Evolutionary conservation across 169 alveolate species (phyloP).

Genomic region (Toxoplasma gondii): DNA sequence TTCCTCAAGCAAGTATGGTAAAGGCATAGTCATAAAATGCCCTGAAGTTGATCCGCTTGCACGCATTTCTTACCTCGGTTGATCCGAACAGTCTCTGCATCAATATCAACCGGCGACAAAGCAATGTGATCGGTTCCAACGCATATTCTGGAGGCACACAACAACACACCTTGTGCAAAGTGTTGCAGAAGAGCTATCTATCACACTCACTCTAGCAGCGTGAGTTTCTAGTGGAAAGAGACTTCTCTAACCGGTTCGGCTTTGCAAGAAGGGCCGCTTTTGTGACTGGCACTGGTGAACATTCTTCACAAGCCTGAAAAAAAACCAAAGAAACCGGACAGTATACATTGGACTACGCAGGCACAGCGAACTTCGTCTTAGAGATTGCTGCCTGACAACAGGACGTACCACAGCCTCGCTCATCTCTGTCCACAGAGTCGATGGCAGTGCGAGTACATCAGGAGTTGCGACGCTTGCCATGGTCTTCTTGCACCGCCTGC

Average conservation of each 20-base stretch:
- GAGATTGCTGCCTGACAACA: not conserved
- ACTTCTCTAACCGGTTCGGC: not conserved
- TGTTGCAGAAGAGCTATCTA: not conserved
- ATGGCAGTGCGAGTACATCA: slow-evolving; percentile 1
- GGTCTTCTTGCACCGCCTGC: slow-evolving; percentile 5
- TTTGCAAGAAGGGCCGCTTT: not conserved
- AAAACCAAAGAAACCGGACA: not conserved
- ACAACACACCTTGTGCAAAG: not conserved
- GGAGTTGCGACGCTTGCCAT: not conserved
- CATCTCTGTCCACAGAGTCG: slow-evolving; percentile 23
- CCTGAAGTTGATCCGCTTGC: not conserved
- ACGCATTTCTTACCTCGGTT: not conserved
- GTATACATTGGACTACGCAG: not conserved
- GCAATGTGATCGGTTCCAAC: slow-evolving; percentile 17
- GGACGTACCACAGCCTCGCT: slow-evolving; percentile 1
- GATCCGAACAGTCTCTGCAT: not conserved
- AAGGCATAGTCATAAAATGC: not conserved
- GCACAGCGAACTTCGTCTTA: not conserved
- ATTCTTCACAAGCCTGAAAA: slow-evolving; percentile 28
- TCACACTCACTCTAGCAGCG: not conserved
- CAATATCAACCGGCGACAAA: not conserved
- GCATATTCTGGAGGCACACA: slow-evolving; percentile 23
- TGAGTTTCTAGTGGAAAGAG: not conserved
- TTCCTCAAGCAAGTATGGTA: not conserved
- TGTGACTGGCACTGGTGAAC: not conserved